These are phyloP conservation scores for Dalbergia cochinchinensis DNA, from an alignment of 306 rosid genomes.

Conservation along the genomic window DNA sequence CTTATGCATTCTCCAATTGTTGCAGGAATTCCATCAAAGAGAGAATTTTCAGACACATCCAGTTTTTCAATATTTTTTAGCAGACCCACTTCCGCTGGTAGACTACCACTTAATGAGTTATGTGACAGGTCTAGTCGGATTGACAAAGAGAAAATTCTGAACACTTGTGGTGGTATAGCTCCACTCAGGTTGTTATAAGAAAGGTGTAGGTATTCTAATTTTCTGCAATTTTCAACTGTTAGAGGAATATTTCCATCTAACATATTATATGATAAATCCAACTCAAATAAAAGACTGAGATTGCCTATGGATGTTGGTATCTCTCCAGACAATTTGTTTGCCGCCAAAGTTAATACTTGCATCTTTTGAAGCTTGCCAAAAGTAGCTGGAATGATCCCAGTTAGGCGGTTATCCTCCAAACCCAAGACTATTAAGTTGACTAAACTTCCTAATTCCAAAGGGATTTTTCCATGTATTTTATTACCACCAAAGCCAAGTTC, in stretches of 20 bases:
- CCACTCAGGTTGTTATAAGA: conserved; percentile 8
- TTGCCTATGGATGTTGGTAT: conserved; percentile 32
- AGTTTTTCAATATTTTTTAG: neutral
- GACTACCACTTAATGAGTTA: neutral
- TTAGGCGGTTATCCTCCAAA: neutral
- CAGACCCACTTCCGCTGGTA: conserved; percentile 2
- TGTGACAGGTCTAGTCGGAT: neutral
- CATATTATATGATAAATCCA: conserved; percentile 8
- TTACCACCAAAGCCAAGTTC: neutral
- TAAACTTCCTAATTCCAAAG: conserved; percentile 24
- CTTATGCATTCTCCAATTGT: conserved; percentile 34
- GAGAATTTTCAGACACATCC: conserved; percentile 27
- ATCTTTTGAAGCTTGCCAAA: conserved; percentile 40
- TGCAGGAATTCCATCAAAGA: neutral
- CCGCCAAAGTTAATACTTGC: neutral
- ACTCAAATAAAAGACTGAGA: neutral
- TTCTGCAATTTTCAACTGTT: conserved; percentile 20
- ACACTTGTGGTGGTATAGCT: conserved; percentile 14
- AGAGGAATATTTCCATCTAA: conserved; percentile 20
- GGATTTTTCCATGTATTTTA: neutral
- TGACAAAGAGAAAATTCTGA: neutral
- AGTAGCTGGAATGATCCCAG: conserved; percentile 28
- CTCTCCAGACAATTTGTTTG: conserved; percentile 41
- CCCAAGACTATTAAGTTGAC: neutral
- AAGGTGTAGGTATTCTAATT: neutral